Evolutionary conservation across 208 protist species (phyloP), one percentile per base, ranked within the genome.

Genomic region (Trypanosoma mega): DNA sequence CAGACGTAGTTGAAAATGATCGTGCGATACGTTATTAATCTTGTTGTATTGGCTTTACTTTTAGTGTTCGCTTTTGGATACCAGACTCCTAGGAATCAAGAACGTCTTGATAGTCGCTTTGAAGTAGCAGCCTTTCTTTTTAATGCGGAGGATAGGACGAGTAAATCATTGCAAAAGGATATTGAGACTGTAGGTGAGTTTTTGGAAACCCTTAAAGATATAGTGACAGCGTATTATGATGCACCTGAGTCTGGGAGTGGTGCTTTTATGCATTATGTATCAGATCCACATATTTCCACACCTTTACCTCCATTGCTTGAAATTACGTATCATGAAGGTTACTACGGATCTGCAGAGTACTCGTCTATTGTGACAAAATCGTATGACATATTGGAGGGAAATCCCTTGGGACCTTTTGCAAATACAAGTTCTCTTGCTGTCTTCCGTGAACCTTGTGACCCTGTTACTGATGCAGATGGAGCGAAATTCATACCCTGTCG

Each of bases 241-340:
- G 49, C 72, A 5, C 75, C 76, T 1, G 53, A 58, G 5, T 56
- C 56, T 21, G 75, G 74, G 34, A 74, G 57, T 20, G 75, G 72
- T 16, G 47, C 69, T n/a, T 86, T 80, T 67, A 78, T 80, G 75
- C 75, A 86, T 59, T 86, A 82, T 63, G 72, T 74, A 0, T 47
- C 65, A 34, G 50, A 23, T 45, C 65, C 29, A 21, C 12, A 50
- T 18, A 61, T 64, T 39, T 49, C 21, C n/a, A 64, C 52, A 26
- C 29, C 52, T 30, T 14, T 63, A 16, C 52, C 72, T 41, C 72
- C 75, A 41, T 23, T 54, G 34, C 55, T 82, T 24, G 63, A 74
- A 21, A 26, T 80, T 51, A 63, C 61, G 33, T 79, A 74, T 48
- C 64, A 74, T 50, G 45, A 67, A 16, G 75, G 65, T 48, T 64